Base-by-base conservation (phyloP, 2,329 filamentous ascomycete species). In the Penicillium sp. region DNA sequence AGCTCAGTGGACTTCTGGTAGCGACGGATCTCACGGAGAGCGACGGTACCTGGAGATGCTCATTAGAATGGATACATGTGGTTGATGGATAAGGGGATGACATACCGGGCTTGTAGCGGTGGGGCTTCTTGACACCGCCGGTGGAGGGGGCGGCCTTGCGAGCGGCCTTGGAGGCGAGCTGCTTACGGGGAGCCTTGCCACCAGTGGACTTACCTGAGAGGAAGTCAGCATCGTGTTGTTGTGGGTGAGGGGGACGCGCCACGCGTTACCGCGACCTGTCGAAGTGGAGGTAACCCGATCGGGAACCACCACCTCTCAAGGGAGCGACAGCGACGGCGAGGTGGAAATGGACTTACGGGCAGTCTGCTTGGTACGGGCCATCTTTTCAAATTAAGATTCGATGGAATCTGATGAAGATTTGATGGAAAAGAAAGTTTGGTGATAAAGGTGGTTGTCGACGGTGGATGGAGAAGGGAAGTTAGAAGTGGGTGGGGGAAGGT, bases 1-100 rank as follows among this genome's bases (percentile, higher is more conserved):
- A 99, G 86, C 80, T 97, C 92, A 46, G 92, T 96, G 61, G 88
- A 90, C 81, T 95, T 95, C 81, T 97, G 92, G 83, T 97, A 97
- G 72, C 89, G 88, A 82, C 92, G 88, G 70, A 99, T 99, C 81
- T 99, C 94, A 84, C 91, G 90, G 69, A 97, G 88, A 83, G 92
- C 92, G 79, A 96, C 89, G 73, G 94, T 95, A 83, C 84, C 84
- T 63, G 22, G 28, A 48, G 25, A 14, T 7, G 9, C 36, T 40
- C 44, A 55, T 73, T 67, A 73, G 64, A 40, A 57, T 18, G 9
- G 11, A 27, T 36, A 22, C 20, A 22, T 2, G 20, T 22, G 20
- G 42, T 28, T 20, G 46, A n/a, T 16, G 16, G 9, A 22, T 20
- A n/a, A 5, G 7, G 18, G 16, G 39, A 35, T 20, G 49, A 66